A percentile compares a stretch with the other conserved stretches of the same genome.
These are phyloP conservation scores for Nitzschia sp. DNA, from an alignment of 108 stramenopile species.

Conservation along the genomic window DNA sequence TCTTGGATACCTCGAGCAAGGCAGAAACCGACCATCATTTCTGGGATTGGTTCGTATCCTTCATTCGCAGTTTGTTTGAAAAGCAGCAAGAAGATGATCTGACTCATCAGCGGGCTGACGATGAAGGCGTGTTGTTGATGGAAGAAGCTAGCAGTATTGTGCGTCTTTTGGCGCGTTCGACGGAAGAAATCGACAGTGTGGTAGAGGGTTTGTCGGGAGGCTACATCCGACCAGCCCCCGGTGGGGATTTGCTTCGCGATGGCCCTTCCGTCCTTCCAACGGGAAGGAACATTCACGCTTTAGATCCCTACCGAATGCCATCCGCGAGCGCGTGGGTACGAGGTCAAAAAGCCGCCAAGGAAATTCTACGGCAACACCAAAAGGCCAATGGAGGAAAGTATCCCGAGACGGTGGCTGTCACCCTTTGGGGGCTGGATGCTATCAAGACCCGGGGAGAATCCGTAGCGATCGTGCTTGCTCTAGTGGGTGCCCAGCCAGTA, in stretches of 20 bases:
- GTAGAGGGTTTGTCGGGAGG: slow-evolving; percentile 69
- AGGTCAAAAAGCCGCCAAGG: slow-evolving; percentile 68
- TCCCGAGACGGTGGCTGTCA: slow-evolving; percentile 83
- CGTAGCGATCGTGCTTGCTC: slow-evolving; percentile 80
- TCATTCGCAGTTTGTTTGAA: slow-evolving; percentile 23
- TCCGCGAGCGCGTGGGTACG: slow-evolving; percentile 74
- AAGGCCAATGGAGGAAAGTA: slow-evolving; percentile 54
- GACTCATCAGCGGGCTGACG: too few relatives aligned
- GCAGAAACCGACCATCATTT: slow-evolving; percentile 2
- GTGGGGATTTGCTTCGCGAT: slow-evolving; percentile 79
- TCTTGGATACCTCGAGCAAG: neutral
- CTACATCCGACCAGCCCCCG: slow-evolving; percentile 69
- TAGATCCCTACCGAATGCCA: slow-evolving; percentile 89
- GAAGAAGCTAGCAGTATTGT: slow-evolving; percentile 62
- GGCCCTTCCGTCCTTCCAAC: slow-evolving; percentile 81
- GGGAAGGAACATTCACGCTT: slow-evolving; percentile 82
- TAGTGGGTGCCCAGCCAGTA: slow-evolving; percentile 81
- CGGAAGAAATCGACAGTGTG: slow-evolving; percentile 70
- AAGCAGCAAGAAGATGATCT: slow-evolving; percentile 9
- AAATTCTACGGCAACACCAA: slow-evolving; percentile 75
- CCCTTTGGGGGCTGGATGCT: slow-evolving; percentile 84
- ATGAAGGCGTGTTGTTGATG: neutral
- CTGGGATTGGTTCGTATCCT: slow-evolving; percentile 19
- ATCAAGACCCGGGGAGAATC: slow-evolving; percentile 88
- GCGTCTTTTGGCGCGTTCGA: slow-evolving; percentile 49